Conservation (phyloP, 2,329 filamentous ascomycete species). For the Ophiostoma sp. region DNA sequence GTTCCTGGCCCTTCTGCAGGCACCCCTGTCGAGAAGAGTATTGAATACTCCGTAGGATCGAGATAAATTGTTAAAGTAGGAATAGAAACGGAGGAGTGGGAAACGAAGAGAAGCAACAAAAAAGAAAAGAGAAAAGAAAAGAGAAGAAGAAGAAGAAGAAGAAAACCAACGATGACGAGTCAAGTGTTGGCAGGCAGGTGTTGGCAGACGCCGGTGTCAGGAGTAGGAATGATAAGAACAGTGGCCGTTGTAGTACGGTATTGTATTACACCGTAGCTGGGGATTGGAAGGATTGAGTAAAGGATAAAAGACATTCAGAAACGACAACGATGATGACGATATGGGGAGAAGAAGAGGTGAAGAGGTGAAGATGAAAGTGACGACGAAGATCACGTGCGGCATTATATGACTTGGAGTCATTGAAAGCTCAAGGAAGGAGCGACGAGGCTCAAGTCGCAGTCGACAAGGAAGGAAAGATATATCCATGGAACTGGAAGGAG, state of each 20-base stretch:
- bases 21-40: slow-evolving; percentile 4
- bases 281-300: no score
- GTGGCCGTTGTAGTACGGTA: no score
- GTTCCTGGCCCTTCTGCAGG: background rate
- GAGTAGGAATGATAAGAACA: background rate
- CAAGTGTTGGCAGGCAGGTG: background rate
- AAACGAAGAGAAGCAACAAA: background rate
- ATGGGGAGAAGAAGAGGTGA: background rate
- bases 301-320: no score
- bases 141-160: background rate
- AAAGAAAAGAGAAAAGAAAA: background rate
- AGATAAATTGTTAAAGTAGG: background rate
- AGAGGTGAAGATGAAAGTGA: background rate
- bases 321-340: no score
- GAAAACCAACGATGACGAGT: background rate
- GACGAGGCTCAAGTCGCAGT: background rate
- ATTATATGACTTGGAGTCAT: background rate
- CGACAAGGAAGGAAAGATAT: background rate
- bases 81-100: no score
- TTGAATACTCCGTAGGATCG: background rate
- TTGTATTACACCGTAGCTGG: no score
- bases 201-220: slow-evolving; percentile 8
- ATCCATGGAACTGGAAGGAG: slow-evolving; percentile 9
- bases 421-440: background rate
- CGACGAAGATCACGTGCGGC: background rate